These are phyloP conservation scores for Aspergillus saccharolyticus DNA, from an alignment of 495 filamentous ascomycete species.

Conservation along the genomic window DNA sequence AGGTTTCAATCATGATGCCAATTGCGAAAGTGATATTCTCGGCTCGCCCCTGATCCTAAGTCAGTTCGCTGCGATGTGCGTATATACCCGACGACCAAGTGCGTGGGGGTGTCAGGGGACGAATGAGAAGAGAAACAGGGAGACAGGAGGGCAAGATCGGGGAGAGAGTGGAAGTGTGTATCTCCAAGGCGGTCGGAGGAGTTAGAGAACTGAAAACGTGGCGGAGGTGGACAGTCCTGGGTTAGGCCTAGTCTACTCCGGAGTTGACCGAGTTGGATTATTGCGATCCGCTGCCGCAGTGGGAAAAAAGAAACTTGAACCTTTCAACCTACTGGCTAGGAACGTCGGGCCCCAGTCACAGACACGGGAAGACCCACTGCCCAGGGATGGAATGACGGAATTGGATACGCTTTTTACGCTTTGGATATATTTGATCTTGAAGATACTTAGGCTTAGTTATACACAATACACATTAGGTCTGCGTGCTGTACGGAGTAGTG, in stretches of 20 bases:
- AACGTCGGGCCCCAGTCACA: conserved; percentile 2
- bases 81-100: neutral
- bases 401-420: neutral
- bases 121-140: neutral
- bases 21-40: conserved; percentile 10
- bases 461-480: too few species aligned
- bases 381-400: neutral
- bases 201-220: conserved; percentile 17
- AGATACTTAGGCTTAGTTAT: too few species aligned
- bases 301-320: conserved; percentile 14
- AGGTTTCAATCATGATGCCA: conserved; percentile 19
- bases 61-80: conserved; percentile 1
- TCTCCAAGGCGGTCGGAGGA: conserved; percentile 3
- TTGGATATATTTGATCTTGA: too few species aligned
- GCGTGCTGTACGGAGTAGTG: too few species aligned
- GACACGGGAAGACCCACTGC: conserved; percentile 3
- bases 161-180: neutral
- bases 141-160: neutral
- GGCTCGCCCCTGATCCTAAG: conserved; percentile 4
- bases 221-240: conserved; percentile 17
- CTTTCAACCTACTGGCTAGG: too few species aligned
- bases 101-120: neutral
- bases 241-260: neutral
- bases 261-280: neutral
- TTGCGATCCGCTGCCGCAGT: conserved; percentile 20